Conservation (phyloP, 768 basidiomycete species). For the Tephrocybe sp. region DNA sequence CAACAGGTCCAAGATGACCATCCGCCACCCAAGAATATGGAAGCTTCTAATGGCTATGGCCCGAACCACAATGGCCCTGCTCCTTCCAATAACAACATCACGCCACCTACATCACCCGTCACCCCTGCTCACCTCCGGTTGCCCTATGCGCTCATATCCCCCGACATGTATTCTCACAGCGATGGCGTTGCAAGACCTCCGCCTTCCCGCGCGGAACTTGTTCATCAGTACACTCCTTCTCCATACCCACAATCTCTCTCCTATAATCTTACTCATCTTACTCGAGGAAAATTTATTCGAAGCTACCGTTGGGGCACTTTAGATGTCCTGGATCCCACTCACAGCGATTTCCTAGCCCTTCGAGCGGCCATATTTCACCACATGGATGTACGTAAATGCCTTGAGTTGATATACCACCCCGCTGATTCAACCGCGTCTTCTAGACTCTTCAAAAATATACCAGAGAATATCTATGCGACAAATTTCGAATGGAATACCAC, state of each 20-base stretch:
- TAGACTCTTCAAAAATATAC: constrained; percentile 87
- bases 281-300: constrained; percentile 64
- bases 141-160: constrained; percentile 83
- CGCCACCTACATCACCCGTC: constrained; percentile 69
- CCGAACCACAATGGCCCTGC: constrained; percentile 49
- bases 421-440: constrained; percentile 13
- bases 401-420: constrained; percentile 16
- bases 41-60: constrained; percentile 51
- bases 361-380: constrained; percentile 82
- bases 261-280: constrained; percentile 49
- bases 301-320: constrained; percentile 83
- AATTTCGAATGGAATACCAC: constrained; percentile 62
- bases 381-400: constrained; percentile 65
- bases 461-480: constrained; percentile 77
- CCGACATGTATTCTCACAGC: constrained; percentile 81
- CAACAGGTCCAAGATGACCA: constrained; percentile 43
- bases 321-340: constrained; percentile 73
- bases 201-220: constrained; percentile 66
- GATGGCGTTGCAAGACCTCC: constrained; percentile 65
- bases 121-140: constrained; percentile 60
- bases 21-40: constrained; percentile 46
- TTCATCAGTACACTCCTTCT: constrained; percentile 70
- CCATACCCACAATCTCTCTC: constrained; percentile 34
- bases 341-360: constrained; percentile 79
- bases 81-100: constrained; percentile 42